Evolutionary conservation across 2,329 filamentous ascomycete genomes (phyloP).

Genomic region (Alternaria arborescens): DNA sequence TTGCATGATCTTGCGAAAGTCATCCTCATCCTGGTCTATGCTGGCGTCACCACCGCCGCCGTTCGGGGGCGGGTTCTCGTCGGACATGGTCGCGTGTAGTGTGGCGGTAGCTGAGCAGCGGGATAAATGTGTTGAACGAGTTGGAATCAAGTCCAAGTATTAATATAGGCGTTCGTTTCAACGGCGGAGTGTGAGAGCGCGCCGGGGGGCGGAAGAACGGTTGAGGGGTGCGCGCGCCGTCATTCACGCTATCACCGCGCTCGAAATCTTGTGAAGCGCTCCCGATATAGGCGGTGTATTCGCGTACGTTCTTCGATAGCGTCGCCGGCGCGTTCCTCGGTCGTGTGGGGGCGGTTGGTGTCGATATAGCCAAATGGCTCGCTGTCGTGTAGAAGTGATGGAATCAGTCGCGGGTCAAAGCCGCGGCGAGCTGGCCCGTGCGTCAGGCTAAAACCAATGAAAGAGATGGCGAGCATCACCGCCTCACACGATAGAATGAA

Average conservation of each 20-base stretch:
- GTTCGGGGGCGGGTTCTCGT: constrained; percentile 21
- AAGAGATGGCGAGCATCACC: constrained; percentile 1
- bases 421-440: constrained; percentile 20
- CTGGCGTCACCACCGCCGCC: constrained; percentile 16
- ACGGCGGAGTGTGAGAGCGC: constrained; percentile 21
- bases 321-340: not conserved
- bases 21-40: constrained; percentile 42
- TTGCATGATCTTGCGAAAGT: constrained; percentile 31
- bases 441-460: constrained; percentile 1
- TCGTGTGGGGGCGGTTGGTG: constrained; percentile 4
- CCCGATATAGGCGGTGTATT: not conserved
- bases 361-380: constrained; percentile 27
- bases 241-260: constrained; percentile 30
- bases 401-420: constrained; percentile 15
- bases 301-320: not conserved
- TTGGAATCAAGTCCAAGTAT: not conserved
- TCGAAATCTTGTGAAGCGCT: constrained; percentile 4
- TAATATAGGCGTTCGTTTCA: constrained; percentile 10
- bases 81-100: constrained; percentile 38
- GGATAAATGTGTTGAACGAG: not conserved
- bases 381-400: constrained; percentile 32
- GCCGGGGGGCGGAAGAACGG: constrained; percentile 24
- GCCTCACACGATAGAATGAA: not conserved
- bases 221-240: constrained; percentile 28
- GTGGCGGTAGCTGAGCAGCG: constrained; percentile 2